Conservation (phyloP, 1,139 yeast species). For the Diutina rugosa region DNA sequence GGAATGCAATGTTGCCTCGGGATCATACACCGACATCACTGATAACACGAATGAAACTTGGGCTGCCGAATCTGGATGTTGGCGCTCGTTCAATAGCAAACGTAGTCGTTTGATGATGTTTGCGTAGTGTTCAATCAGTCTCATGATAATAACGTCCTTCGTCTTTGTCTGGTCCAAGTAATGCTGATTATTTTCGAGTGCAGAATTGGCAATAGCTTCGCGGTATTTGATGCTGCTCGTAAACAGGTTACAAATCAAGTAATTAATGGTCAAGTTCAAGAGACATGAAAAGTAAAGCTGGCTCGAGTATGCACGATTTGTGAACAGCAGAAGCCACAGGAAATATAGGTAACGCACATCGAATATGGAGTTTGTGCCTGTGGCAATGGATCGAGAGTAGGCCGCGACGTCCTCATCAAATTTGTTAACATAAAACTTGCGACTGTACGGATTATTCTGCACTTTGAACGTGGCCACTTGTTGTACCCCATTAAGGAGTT, state of each 20-base stretch:
- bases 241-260: conserved; percentile 15
- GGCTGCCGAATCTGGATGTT: conserved; percentile 22
- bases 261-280: conserved; percentile 27
- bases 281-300: conserved; percentile 22
- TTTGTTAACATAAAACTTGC: conserved; percentile 2
- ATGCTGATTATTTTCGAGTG: neutral
- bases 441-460: neutral
- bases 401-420: conserved; percentile 11
- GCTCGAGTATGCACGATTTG: conserved; percentile 12
- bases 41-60: conserved; percentile 27
- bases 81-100: conserved; percentile 15
- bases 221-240: neutral
- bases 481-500: conserved; percentile 11
- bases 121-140: conserved; percentile 25
- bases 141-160: conserved; percentile 14
- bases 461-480: conserved; percentile 7
- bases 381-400: conserved; percentile 11
- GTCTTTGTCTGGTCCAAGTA: neutral
- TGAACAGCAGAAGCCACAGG: conserved; percentile 22
- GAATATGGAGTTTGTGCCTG: conserved; percentile 17
- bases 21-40: conserved; percentile 32
- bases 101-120: conserved; percentile 23
- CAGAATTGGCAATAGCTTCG: neutral
- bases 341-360: conserved; percentile 21
- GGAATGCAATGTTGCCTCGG: conserved; percentile 29